Evolutionary conservation across 148 eudicot genomes (phyloP).

Genomic region (Cornus controversa): DNA sequence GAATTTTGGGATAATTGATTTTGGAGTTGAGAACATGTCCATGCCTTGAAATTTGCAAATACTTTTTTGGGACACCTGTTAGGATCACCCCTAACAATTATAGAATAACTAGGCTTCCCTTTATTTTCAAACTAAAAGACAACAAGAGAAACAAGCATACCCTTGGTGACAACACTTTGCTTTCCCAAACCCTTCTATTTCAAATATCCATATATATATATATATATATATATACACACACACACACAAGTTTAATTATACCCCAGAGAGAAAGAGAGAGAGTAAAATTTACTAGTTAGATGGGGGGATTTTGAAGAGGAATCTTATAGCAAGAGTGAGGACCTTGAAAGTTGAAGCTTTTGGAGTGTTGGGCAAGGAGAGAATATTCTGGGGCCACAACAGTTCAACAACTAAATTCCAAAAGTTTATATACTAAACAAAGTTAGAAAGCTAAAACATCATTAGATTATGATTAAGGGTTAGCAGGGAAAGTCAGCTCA

Average conservation of each 20-base stretch:
- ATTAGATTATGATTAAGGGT: slow-evolving; percentile 80
- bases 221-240: too few species aligned
- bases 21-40: not conserved
- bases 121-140: slow-evolving; percentile 41
- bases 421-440: slow-evolving; percentile 50
- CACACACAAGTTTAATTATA: not conserved
- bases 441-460: slow-evolving; percentile 51
- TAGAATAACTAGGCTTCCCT: slow-evolving; percentile 7
- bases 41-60: slow-evolving; percentile 10
- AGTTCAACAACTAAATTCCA: slow-evolving; percentile 78
- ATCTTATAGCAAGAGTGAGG: slow-evolving; percentile 7
- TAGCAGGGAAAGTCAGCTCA: slow-evolving; percentile 77
- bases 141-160: slow-evolving; percentile 55
- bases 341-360: slow-evolving; percentile 60
- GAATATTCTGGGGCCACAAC: slow-evolving; percentile 71
- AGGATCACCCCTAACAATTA: not conserved
- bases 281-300: not conserved
- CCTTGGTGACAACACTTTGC: slow-evolving; percentile 71
- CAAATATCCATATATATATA: slow-evolving; percentile 13
- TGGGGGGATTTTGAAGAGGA: not conserved
- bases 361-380: slow-evolving; percentile 44
- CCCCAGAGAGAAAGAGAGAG: not conserved
- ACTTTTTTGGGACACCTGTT: not conserved
- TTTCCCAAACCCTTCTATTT: slow-evolving; percentile 53
- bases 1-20: too few species aligned